These are phyloP conservation scores for Rhododendron henanense DNA, from an alignment of 148 eudicot species.

Conservation along the genomic window DNA sequence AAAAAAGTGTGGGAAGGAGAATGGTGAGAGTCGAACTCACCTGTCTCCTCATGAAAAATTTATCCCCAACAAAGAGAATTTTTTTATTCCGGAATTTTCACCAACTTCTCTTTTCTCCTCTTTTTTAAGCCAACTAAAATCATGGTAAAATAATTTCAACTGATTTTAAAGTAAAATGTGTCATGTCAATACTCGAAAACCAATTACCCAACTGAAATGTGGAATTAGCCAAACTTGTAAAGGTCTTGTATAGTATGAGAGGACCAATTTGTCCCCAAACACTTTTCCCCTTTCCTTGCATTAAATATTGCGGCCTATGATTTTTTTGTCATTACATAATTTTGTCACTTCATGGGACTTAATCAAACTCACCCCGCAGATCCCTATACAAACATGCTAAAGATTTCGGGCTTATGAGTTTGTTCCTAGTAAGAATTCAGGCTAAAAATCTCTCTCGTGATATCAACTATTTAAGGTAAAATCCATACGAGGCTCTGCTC, in stretches of 20 bases:
- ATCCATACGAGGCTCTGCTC: no score
- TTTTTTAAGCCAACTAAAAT: not conserved
- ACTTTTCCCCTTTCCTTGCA: not conserved
- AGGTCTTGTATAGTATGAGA: not conserved
- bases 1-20: no score
- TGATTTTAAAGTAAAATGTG: not conserved
- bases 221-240: not conserved
- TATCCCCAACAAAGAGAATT: no score
- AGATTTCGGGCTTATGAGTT: no score
- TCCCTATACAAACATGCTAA: not conserved
- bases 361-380: not conserved
- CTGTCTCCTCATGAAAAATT: no score
- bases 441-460: no score
- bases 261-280: not conserved
- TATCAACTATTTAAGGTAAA: no score
- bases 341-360: not conserved
- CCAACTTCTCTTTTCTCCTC: not conserved
- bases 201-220: not conserved
- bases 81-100: no score
- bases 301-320: no score
- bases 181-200: not conserved
- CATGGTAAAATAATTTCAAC: not conserved
- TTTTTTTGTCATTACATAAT: not conserved
- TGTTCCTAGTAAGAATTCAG: not conserved
- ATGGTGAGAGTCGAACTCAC: no score